phyloP scores from a whole-genome alignment of 2,329 filamentous ascomycete species.

The Fonsecaea multimorphosa region DNA sequence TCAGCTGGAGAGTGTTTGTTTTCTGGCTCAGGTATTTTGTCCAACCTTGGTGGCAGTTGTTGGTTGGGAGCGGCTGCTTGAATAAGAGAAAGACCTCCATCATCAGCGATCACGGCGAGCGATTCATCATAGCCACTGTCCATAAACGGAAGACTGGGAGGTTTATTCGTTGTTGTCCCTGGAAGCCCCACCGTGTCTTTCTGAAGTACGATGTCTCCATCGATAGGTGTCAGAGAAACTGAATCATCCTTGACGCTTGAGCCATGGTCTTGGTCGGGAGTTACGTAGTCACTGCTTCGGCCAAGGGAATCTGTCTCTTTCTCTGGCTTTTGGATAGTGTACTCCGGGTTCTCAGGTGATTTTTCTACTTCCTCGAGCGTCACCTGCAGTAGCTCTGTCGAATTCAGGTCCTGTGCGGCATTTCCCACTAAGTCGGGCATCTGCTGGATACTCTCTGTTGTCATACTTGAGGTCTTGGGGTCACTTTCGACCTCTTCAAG shows the following conservation, averaged over 20 bases:
- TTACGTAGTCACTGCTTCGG: not conserved
- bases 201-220: not conserved
- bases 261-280: not conserved
- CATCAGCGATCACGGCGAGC: slow-evolving; percentile 1
- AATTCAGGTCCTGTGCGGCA: not conserved
- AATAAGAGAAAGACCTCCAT: not conserved
- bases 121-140: slow-evolving; percentile 37
- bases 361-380: not conserved
- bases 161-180: not conserved
- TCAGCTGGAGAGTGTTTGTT: not conserved
- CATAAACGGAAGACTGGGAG: slow-evolving; percentile 26
- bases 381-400: not conserved
- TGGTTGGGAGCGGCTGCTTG: not conserved
- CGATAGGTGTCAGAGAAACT: not conserved
- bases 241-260: not conserved
- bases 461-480: not conserved
- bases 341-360: not conserved
- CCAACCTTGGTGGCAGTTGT: not conserved
- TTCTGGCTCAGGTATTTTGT: not conserved
- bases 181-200: not conserved
- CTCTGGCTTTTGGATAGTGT: not conserved
- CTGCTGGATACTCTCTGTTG: not conserved
- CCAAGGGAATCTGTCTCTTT: not conserved
- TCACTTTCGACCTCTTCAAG: not conserved
- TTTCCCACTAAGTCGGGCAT: not conserved